A percentile compares a stretch with the other conserved stretches of the same genome.
Conservation (phyloP, 2,329 filamentous ascomycete genomes). For the Madurella mycetomatis region DNA sequence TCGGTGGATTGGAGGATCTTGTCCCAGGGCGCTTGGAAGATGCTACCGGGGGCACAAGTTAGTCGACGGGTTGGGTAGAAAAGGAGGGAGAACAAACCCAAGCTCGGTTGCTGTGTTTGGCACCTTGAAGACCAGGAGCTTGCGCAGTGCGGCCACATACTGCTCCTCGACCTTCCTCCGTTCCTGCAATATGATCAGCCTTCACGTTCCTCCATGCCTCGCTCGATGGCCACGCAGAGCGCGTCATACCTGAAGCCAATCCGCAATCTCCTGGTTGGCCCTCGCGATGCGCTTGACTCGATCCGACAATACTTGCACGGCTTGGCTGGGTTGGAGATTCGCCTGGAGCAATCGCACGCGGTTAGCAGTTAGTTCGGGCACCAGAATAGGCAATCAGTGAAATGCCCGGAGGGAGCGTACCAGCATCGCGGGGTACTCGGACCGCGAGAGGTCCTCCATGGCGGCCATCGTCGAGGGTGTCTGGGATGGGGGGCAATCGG, state of each 20-base stretch:
- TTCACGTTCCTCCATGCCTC: not conserved
- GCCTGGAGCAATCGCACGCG: constrained; percentile 50
- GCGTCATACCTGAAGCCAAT: constrained; percentile 82
- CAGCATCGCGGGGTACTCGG: constrained; percentile 93
- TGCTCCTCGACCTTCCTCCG: constrained; percentile 86
- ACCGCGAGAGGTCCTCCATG: constrained; percentile 74
- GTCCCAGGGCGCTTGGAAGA: constrained; percentile 88
- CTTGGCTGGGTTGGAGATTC: constrained; percentile 74
- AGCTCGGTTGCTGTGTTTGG: constrained; percentile 75
- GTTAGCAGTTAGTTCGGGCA: constrained; percentile 17
- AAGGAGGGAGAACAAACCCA: constrained; percentile 59
- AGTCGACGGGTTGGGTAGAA: not conserved
- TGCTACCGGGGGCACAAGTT: constrained; percentile 46
- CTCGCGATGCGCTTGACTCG: constrained; percentile 82
- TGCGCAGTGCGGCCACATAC: constrained; percentile 78
- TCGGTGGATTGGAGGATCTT: constrained; percentile 78
- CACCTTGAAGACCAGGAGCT: constrained; percentile 69
- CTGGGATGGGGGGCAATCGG: constrained; percentile 23
- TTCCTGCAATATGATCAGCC: constrained; percentile 57
- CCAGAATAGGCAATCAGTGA: not conserved
- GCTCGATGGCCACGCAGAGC: not conserved
- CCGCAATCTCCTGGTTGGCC: constrained; percentile 85
- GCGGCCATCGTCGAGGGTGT: constrained; percentile 17
- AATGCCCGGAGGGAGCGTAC: constrained; percentile 46
- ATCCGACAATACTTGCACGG: constrained; percentile 76